Evolutionary conservation across 129 eudicot genomes (phyloP).

Genomic region (Logfia minima): DNA sequence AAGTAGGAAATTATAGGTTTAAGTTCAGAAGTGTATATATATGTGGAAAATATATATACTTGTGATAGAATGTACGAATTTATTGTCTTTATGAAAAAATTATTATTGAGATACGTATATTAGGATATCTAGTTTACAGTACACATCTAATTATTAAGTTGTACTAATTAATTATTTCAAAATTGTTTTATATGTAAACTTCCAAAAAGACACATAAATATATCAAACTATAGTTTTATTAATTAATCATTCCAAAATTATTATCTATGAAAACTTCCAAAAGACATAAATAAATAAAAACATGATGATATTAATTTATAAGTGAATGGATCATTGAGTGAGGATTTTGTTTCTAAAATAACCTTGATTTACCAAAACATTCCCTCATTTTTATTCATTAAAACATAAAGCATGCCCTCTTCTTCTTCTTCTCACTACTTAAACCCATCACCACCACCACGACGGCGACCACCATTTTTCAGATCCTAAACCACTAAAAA

Average conservation of each 20-base stretch:
- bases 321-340: neutral
- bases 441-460: constrained; percentile 28
- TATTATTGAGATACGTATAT: no score
- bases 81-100: no score
- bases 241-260: no score
- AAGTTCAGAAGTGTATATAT: no score
- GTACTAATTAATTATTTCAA: no score
- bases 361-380: constrained; percentile 23
- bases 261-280: neutral
- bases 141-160: no score
- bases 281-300: no score
- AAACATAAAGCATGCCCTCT: constrained; percentile 5
- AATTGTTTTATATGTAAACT: no score
- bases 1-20: no score
- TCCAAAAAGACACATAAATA: neutral
- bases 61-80: no score
- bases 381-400: constrained; percentile 2
- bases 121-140: no score
- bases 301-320: neutral
- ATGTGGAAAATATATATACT: no score
- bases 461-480: constrained; percentile 19
- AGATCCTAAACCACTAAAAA: constrained; percentile 17
- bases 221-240: neutral
- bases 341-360: neutral
- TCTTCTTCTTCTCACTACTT: neutral